Evolutionary conservation across 2,329 filamentous ascomycete genomes (phyloP).

Genomic region (Tolypocladium guangdongense): DNA sequence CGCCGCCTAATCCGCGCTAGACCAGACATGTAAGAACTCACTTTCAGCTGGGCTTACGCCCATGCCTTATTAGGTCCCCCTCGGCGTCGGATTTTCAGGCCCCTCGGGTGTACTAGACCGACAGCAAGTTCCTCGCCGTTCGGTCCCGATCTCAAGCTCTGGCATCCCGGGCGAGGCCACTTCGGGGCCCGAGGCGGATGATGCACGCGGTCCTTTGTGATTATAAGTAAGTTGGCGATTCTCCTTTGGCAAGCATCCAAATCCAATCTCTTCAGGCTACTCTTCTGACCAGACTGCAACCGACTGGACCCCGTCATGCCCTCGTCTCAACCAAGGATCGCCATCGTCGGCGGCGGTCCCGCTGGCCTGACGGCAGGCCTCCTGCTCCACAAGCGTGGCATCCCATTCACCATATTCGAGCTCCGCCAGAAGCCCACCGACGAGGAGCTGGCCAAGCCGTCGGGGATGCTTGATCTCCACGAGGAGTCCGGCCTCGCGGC

Average conservation of each 20-base stretch:
- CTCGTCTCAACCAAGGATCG: slow-evolving; percentile 15
- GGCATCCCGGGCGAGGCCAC: not conserved
- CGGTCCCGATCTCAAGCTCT: not conserved
- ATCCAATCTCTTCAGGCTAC: too few relatives aligned
- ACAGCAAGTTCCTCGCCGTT: not conserved
- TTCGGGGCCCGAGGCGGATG: too few relatives aligned
- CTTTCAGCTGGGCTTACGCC: too few relatives aligned
- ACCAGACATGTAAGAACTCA: too few relatives aligned
- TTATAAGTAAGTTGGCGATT: not conserved
- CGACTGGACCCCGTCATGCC: slow-evolving; percentile 15
- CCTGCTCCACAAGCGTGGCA: slow-evolving; percentile 27
- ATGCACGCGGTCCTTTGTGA: not conserved
- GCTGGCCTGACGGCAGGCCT: slow-evolving; percentile 34
- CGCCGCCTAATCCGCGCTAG: too few relatives aligned
- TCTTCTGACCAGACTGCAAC: not conserved
- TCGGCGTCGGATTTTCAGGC: too few relatives aligned
- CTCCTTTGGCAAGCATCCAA: too few relatives aligned
- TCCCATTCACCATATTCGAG: slow-evolving; percentile 24
- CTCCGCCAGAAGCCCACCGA: slow-evolving; percentile 16
- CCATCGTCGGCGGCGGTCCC: slow-evolving; percentile 34
- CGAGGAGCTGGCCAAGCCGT: slow-evolving; percentile 14
- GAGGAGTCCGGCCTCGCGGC: slow-evolving; percentile 30
- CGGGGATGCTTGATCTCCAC: slow-evolving; percentile 39
- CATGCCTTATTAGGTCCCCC: too few relatives aligned
- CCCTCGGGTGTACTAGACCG: not conserved